Percentiles rank a stretch among this genome's conserved stretches.
Evolutionary conservation across 2,329 filamentous ascomycete species (phyloP).

Genomic region (Monilinia fructicola): DNA sequence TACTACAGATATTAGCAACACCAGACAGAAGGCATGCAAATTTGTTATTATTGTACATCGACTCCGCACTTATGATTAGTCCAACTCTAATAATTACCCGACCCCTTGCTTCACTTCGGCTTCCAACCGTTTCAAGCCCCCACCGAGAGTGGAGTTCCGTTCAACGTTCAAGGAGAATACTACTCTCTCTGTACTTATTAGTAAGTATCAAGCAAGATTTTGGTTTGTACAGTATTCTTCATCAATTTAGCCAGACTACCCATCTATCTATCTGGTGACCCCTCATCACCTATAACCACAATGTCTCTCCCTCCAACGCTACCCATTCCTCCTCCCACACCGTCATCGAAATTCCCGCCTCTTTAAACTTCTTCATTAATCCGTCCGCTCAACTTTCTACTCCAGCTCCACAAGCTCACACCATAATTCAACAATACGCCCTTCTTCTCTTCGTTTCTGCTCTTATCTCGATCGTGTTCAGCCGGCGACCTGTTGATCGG

Average conservation of each 20-base stretch:
- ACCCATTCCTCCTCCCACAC: conserved; percentile 40
- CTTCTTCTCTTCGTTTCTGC: conserved; percentile 41
- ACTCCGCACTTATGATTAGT: too few relatives aligned
- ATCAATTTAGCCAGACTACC: background rate
- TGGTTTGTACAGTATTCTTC: too few relatives aligned
- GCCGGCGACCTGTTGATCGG: conserved; percentile 35
- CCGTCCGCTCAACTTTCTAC: conserved; percentile 39
- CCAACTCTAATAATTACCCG: too few relatives aligned
- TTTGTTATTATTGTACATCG: too few relatives aligned
- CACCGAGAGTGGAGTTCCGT: background rate
- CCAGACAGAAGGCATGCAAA: too few relatives aligned
- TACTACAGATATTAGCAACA: too few relatives aligned
- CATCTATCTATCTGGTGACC: too few relatives aligned
- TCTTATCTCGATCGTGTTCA: conserved; percentile 41
- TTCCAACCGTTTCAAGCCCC: background rate
- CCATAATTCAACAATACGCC: conserved; percentile 44
- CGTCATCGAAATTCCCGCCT: conserved; percentile 42
- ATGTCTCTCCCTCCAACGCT: conserved; percentile 15
- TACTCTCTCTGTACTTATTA: too few relatives aligned
- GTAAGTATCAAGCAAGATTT: background rate
- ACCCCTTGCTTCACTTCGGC: background rate
- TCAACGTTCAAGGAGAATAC: background rate
- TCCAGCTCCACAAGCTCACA: conserved; percentile 41
- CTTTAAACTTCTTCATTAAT: conserved; percentile 42
- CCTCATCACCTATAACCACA: background rate